Evolutionary conservation across 306 rosid species (phyloP), one percentile per base, ranked within the genome.

Genomic region (Gleditsia sinensis): DNA sequence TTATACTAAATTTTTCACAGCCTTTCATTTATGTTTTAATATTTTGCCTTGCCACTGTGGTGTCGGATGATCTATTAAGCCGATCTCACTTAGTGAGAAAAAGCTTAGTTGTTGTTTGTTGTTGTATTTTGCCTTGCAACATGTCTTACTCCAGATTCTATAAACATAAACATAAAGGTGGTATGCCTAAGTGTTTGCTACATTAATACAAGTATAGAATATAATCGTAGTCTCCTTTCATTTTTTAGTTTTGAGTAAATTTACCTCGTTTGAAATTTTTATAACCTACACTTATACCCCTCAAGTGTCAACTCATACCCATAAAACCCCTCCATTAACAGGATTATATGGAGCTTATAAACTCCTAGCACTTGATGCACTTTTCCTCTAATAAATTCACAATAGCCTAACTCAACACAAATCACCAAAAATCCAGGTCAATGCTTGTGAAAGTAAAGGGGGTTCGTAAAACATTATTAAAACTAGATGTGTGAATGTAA

Each of bases 21-120:
- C 65, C 70, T 75, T 71, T 33, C 51, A 71, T 42, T 61, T 69
- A 28, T 71, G 1, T n/a, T 60, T 23, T 33, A 17, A n/a, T n/a
- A 60, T n/a, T 60, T 60, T 6, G 1, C 67, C 43, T 27, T 28
- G 3, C n/a, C n/a, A n/a, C n/a, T n/a, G n/a, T n/a, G n/a, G n/a
- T n/a, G n/a, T n/a, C n/a, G n/a, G n/a, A n/a, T n/a, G n/a, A n/a
- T n/a, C n/a, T n/a, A n/a, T n/a, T n/a, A 27, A 57, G 7, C 20
- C 16, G 6, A 16, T 20, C 5, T 28, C 39, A 28, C 32, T 3
- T 34, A n/a, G n/a, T n/a, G n/a, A n/a, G n/a, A n/a, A n/a, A n/a
- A n/a, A n/a, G n/a, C n/a, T n/a, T n/a, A n/a, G n/a, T n/a, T n/a
- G n/a, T n/a, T n/a, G n/a, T n/a, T n/a, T n/a, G n/a, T n/a, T n/a